A percentile compares a stretch with the other conserved stretches of the same genome.
phyloP scores from a whole-genome alignment of 75 land plant species.

The Sequoia sempervirens region DNA sequence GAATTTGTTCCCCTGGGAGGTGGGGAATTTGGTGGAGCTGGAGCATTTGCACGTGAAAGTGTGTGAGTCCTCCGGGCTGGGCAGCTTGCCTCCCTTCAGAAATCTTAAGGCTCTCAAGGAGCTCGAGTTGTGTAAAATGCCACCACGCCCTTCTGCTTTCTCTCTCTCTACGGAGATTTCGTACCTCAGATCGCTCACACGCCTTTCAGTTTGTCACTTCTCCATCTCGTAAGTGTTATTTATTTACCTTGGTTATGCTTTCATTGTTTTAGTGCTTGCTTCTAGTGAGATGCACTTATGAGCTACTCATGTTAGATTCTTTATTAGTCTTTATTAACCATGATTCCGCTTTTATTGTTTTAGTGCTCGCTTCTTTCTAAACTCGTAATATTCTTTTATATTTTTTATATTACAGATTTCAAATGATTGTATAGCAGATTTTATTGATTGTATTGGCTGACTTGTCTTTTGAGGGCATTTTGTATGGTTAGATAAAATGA shows the following conservation, averaged over 20 bases:
- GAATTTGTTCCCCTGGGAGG: constrained; percentile 52
- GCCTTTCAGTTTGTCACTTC: constrained; percentile 77
- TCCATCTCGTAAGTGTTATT: constrained; percentile 67
- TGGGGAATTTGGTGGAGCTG: constrained; percentile 46
- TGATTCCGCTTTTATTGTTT: not conserved
- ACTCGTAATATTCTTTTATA: not conserved
- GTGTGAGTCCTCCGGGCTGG: constrained; percentile 39
- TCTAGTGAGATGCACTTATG: not conserved
- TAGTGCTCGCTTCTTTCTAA: not conserved
- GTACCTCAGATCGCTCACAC: constrained; percentile 58
- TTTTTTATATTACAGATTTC: no score
- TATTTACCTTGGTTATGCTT: not conserved
- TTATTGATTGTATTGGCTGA: no score
- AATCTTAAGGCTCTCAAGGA: constrained; percentile 63
- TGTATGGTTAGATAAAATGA: no score
- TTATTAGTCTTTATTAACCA: not conserved
- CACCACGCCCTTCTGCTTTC: constrained; percentile 52
- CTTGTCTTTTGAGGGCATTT: no score
- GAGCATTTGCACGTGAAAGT: constrained; percentile 71
- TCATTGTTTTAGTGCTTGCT: not conserved
- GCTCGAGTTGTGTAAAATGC: constrained; percentile 72
- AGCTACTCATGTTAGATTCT: not conserved
- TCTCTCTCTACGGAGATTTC: constrained; percentile 56
- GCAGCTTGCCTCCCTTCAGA: constrained; percentile 38
- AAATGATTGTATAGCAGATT: no score